A percentile compares a stretch with the other conserved stretches of the same genome.
Evolutionary conservation across 2,329 filamentous ascomycete genomes (phyloP).

Genomic region (Alternaria brassicicola): DNA sequence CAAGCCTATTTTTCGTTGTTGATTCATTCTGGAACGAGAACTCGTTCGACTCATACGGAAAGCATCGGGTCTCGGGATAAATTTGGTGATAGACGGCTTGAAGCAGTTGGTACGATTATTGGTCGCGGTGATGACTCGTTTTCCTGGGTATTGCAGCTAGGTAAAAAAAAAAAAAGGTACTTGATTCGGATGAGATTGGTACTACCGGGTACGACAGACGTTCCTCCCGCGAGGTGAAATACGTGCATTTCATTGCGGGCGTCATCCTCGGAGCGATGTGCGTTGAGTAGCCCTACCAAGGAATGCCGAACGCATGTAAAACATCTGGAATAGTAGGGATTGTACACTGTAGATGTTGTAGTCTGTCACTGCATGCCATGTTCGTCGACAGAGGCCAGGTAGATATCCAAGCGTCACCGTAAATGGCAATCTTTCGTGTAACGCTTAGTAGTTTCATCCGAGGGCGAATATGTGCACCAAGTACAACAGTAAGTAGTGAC

Average conservation of each 20-base stretch:
- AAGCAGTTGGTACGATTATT: not conserved
- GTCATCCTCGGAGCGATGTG: not conserved
- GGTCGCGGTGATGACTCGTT: not conserved
- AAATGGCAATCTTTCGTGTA: too few species aligned
- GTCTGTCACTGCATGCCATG: not conserved
- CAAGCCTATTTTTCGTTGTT: not conserved
- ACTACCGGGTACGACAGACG: not conserved
- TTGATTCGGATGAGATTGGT: not conserved
- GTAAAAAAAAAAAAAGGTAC: not conserved
- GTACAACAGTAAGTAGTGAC: too few species aligned
- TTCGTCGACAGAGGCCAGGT: not conserved
- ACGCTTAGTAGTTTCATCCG: too few species aligned
- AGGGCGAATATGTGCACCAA: too few species aligned
- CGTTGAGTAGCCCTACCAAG: not conserved
- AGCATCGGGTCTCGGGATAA: not conserved
- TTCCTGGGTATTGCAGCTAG: not conserved
- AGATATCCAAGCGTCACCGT: too few species aligned
- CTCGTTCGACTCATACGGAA: not conserved
- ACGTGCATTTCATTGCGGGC: not conserved
- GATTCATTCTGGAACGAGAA: not conserved
- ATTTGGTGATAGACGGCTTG: not conserved
- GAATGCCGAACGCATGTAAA: too few species aligned
- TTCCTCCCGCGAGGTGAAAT: not conserved
- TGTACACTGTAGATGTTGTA: not conserved
- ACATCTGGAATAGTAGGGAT: too few species aligned